Conservation (phyloP, 306 rosid genomes). For the Malus sieversii region DNA sequence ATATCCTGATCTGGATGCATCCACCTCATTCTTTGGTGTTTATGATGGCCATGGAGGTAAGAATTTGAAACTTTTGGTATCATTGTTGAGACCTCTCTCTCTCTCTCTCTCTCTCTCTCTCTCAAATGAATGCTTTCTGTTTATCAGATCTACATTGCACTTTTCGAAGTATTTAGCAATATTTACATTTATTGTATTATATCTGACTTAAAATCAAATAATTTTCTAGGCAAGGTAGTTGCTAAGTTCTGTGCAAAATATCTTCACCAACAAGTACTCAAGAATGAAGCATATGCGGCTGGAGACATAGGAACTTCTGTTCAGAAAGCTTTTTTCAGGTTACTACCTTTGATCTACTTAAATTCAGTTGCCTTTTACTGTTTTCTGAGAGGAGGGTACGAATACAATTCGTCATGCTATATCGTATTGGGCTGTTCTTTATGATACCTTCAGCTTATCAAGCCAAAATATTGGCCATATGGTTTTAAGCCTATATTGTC, state of each 20-base stretch:
- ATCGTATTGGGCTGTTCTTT: not conserved
- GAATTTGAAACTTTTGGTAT: constrained; percentile 18
- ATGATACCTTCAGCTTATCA: not conserved
- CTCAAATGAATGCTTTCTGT: not conserved
- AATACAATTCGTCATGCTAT: not conserved
- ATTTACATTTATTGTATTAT: constrained; percentile 1
- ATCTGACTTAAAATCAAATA: constrained; percentile 23
- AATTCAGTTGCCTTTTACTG: constrained; percentile 14
- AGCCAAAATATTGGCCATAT: not conserved
- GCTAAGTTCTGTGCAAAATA: constrained; percentile 94
- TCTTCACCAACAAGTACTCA: constrained; percentile 87
- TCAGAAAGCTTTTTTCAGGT: constrained; percentile 83
- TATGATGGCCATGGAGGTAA: constrained; percentile 99
- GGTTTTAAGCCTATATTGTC: not conserved
- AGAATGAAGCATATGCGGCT: constrained; percentile 51
- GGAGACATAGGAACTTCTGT: constrained; percentile 81
- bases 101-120: not conserved
- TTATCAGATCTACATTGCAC: not conserved
- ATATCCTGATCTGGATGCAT: constrained; percentile 72
- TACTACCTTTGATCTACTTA: constrained; percentile 20
- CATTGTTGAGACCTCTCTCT: not conserved
- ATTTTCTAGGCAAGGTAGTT: constrained; percentile 83
- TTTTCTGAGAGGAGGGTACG: not conserved
- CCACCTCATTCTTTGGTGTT: constrained; percentile 94
- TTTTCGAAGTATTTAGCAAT: not conserved